Evolutionary conservation across 768 basidiomycete species (phyloP).

Genomic region (Cantharellus anzutake): DNA sequence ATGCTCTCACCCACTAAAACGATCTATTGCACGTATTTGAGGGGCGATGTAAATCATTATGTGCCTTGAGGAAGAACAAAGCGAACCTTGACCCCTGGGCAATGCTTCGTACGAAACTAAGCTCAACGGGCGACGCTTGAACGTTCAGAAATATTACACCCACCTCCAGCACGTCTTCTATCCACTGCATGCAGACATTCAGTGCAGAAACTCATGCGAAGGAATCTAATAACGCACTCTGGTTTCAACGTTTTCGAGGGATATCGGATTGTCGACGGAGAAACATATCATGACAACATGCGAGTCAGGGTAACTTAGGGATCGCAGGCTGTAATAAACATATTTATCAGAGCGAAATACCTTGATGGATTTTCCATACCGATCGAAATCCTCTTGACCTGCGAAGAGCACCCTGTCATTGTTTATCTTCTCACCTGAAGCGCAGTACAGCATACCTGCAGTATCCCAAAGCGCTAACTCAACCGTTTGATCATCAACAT

Average conservation of each 20-base stretch:
- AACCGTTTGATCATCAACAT: slow-evolving; percentile 69
- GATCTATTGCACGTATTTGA: slow-evolving; percentile 27
- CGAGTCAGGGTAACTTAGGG: slow-evolving; percentile 91
- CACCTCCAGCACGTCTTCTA: slow-evolving; percentile 52
- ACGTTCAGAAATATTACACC: neutral
- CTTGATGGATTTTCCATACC: slow-evolving; percentile 14
- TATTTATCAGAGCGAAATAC: neutral
- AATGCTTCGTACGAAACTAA: slow-evolving; percentile 39
- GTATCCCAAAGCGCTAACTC: slow-evolving; percentile 97
- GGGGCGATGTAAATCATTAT: neutral
- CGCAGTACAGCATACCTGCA: slow-evolving; percentile 36
- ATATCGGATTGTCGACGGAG: slow-evolving; percentile 90
- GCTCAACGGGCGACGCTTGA: neutral
- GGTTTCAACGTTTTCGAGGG: slow-evolving; percentile 85
- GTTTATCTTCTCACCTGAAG: neutral
- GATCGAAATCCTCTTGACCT: slow-evolving; percentile 95
- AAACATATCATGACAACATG: slow-evolving; percentile 95
- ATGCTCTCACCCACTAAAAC: slow-evolving; percentile 64
- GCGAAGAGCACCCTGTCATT: slow-evolving; percentile 5
- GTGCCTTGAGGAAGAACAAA: neutral
- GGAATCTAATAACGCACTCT: slow-evolving; percentile 33
- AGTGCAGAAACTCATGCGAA: slow-evolving; percentile 1
- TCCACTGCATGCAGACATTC: slow-evolving; percentile 40
- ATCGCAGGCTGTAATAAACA: slow-evolving; percentile 30
- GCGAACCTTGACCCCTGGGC: slow-evolving; percentile 82